A percentile compares a stretch with the other conserved stretches of the same genome.
These are phyloP conservation scores for Sugiyamaella mastotermitis DNA, from an alignment of 805 yeast species.

Conservation along the genomic window DNA sequence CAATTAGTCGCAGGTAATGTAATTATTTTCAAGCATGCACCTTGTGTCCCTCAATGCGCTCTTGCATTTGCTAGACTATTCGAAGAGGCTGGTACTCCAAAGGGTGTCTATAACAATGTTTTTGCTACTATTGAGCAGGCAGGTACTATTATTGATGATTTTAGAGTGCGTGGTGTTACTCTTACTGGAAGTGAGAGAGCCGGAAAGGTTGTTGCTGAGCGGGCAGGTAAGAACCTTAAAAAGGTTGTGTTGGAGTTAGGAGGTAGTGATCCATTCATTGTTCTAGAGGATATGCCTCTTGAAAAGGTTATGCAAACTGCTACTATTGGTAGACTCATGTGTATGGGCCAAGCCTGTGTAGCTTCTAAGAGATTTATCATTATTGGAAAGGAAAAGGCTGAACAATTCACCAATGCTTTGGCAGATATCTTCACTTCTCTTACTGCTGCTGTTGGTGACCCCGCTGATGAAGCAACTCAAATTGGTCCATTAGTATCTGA, in stretches of 20 bases:
- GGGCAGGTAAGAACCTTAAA: conserved; percentile 46
- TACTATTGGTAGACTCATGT: conserved; percentile 51
- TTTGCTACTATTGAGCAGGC: conserved; percentile 21
- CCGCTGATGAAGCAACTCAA: conserved; percentile 44
- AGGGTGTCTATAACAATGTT: conserved; percentile 37
- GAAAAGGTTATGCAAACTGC: conserved; percentile 50
- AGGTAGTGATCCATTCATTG: conserved; percentile 61
- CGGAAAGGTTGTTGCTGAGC: conserved; percentile 42
- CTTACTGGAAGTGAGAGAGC: conserved; percentile 11
- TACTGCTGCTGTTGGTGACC: conserved; percentile 44
- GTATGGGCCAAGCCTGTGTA: conserved; percentile 62
- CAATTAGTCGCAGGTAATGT: conserved; percentile 65
- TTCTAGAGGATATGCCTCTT: conserved; percentile 54
- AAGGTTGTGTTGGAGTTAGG: conserved; percentile 60
- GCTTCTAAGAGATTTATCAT: conserved; percentile 9
- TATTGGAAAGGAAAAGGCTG: conserved; percentile 9
- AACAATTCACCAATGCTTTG: conserved; percentile 1
- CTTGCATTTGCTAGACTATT: conserved; percentile 51
- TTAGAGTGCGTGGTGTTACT: conserved; percentile 11
- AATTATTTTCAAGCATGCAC: conserved; percentile 54
- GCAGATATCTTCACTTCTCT: conserved; percentile 21
- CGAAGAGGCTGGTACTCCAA: conserved; percentile 56
- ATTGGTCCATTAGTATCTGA: conserved; percentile 45
- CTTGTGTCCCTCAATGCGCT: conserved; percentile 56
- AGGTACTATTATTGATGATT: conserved; percentile 6